These are phyloP conservation scores for Rubroshorea leprosula DNA, from an alignment of 345 rosid species.

Conservation along the genomic window DNA sequence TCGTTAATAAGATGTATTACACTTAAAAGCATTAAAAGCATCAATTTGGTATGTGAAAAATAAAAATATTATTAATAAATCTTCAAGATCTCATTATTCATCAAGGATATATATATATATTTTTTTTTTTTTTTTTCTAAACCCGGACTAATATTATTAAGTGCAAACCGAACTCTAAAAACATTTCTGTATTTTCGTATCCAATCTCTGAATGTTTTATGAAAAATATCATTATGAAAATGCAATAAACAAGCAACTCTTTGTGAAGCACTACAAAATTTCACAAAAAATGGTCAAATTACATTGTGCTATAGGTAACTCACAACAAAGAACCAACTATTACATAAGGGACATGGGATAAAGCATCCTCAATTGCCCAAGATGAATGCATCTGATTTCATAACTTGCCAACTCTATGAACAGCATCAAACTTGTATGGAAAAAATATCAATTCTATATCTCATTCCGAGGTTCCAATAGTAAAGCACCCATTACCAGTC, in stretches of 20 bases:
- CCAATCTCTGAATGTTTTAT: background rate
- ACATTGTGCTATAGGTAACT: slow-evolving; percentile 13
- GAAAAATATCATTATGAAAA: background rate
- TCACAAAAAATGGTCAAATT: background rate
- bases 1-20: too few species aligned
- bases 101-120: too few species aligned
- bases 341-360: slow-evolving; percentile 15
- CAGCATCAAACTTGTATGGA: slow-evolving; percentile 9
- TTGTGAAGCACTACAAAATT: background rate
- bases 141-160: too few species aligned
- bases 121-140: too few species aligned
- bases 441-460: slow-evolving; percentile 2
- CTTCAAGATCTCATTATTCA: too few species aligned
- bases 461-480: background rate
- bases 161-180: too few species aligned
- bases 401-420: slow-evolving; percentile 15
- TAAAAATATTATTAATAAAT: too few species aligned
- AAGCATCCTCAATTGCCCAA: background rate
- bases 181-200: background rate
- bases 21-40: too few species aligned
- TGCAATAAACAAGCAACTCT: background rate
- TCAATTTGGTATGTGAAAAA: too few species aligned
- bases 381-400: background rate
- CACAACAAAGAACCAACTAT: background rate
- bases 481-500: slow-evolving; percentile 10